Base-by-base conservation (phyloP, 371 early-diverging fungal genomes). In the Actinomortierella ambigua region DNA sequence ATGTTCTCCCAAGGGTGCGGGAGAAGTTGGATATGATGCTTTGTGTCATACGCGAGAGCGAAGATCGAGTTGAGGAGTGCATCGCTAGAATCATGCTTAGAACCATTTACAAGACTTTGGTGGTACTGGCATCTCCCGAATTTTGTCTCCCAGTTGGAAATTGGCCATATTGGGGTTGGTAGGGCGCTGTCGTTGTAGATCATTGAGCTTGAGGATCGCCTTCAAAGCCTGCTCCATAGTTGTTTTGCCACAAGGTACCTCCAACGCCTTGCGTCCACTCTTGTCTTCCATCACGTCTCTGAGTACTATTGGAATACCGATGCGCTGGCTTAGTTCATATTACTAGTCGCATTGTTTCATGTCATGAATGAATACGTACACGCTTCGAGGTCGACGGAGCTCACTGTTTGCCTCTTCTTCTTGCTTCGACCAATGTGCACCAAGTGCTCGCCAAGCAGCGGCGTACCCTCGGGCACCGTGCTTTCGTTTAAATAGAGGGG, bases 181-280 rank as follows among this genome's bases (percentile, higher is more conserved):
- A 3, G n/a, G 44, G 20, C 44, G 44, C 13, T 44, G 44, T 13
- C 44, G 44, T 20, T 44, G 44, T 20, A 44, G 44, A 20, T 13
- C 13, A 20, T 13, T n/a, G n/a, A 44, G 44, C 20, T 44, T 44
- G 44, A 44, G 3, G 44, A 44, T 20, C 20, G 44, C 44, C 44
- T 44, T 44, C 44, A 44, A 44, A 44, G 44, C 44, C 44, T 44
- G 44, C 44, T 44, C 13, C 44, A 44, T 44, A 13, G 44, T 44
- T 44, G 44, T 44, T 44, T 44, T 44, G 4, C 44, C 44, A 44
- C 44, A 44, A 4, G 44, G 44, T 20, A 44, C 44, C 15, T 44
- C 44, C 44, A 44, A 13, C 3, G 44, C 44, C 20, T 44, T 44
- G 44, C 44, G 44, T n/a, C 44, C 44, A 44, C 15, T 15, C 20